phyloP scores from a whole-genome alignment of 345 rosid species.

The Schrenkiella parvula region DNA sequence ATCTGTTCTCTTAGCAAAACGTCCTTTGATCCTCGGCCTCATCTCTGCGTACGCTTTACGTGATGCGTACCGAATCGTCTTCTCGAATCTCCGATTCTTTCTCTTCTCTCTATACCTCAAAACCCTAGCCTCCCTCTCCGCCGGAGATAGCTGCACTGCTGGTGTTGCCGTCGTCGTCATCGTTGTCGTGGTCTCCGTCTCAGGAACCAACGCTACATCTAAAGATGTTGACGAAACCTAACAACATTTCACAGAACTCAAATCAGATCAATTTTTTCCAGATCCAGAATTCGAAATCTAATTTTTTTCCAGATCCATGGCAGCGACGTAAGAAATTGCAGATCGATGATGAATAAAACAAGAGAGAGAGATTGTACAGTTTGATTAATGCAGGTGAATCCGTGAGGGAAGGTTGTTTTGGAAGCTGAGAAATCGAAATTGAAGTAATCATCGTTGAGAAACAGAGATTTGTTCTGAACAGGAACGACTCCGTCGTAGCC shows the following conservation, averaged over 20 bases:
- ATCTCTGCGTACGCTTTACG: conserved; percentile 89
- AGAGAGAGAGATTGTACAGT: conserved; percentile 36
- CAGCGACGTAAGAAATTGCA: neutral
- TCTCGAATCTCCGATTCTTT: conserved; percentile 85
- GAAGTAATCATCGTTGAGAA: conserved; percentile 44
- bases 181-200: conserved; percentile 42
- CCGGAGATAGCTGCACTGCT: conserved; percentile 57
- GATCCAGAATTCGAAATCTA: neutral
- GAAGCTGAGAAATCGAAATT: conserved; percentile 50
- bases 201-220: conserved; percentile 85
- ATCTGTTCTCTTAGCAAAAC: conserved; percentile 70
- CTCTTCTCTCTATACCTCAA: conserved; percentile 93
- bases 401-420: conserved; percentile 34
- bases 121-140: conserved; percentile 88
- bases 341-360: neutral
- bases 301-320: too few relatives aligned
- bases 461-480: conserved; percentile 38
- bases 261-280: neutral
- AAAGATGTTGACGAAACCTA: conserved; percentile 71
- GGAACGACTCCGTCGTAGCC: conserved; percentile 88
- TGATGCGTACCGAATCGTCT: conserved; percentile 84
- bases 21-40: conserved; percentile 81
- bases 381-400: conserved; percentile 46
- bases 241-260: neutral
- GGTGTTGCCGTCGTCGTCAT: conserved; percentile 26